These are phyloP conservation scores for Apiospora pterosperma DNA, from an alignment of 2,329 filamentous ascomycete species.

Conservation along the genomic window DNA sequence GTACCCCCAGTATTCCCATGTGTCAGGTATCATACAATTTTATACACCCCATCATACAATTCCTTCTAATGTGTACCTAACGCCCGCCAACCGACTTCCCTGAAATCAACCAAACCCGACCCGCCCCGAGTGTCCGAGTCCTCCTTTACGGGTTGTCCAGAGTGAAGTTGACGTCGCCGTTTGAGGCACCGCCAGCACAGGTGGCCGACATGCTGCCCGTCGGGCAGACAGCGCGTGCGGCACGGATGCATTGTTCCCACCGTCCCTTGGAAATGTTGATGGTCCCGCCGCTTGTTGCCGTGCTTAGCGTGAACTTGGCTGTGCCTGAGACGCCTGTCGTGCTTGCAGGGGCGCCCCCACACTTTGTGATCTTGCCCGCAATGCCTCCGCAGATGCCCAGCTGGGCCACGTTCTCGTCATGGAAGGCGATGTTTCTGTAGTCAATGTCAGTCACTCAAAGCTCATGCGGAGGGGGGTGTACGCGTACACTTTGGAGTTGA, in stretches of 20 bases:
- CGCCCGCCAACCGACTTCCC: neutral
- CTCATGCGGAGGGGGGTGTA: neutral
- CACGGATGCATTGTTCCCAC: slow-evolving; percentile 53
- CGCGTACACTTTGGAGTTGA: slow-evolving; percentile 38
- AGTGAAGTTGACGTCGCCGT: slow-evolving; percentile 41
- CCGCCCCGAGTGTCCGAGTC: neutral
- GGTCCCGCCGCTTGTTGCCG: slow-evolving; percentile 37
- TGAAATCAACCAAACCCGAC: neutral
- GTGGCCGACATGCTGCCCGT: slow-evolving; percentile 44
- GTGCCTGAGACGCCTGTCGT: slow-evolving; percentile 45
- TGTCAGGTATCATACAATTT: slow-evolving; percentile 1
- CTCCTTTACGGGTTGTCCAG: slow-evolving; percentile 26
- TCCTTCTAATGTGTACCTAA: neutral
- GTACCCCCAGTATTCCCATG: neutral
- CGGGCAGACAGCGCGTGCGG: slow-evolving; percentile 48
- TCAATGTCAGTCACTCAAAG: neutral
- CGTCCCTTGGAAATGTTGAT: slow-evolving; percentile 51
- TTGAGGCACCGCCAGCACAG: slow-evolving; percentile 45
- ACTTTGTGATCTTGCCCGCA: slow-evolving; percentile 41
- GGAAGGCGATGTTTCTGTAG: slow-evolving; percentile 40
- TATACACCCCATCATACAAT: neutral
- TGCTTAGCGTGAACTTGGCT: slow-evolving; percentile 44
- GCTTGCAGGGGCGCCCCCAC: slow-evolving; percentile 38
- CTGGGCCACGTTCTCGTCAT: slow-evolving; percentile 47
- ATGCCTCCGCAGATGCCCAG: slow-evolving; percentile 51